These are phyloP conservation scores for Allium sativum DNA, from an alignment of 106 monocot species.

Conservation along the genomic window DNA sequence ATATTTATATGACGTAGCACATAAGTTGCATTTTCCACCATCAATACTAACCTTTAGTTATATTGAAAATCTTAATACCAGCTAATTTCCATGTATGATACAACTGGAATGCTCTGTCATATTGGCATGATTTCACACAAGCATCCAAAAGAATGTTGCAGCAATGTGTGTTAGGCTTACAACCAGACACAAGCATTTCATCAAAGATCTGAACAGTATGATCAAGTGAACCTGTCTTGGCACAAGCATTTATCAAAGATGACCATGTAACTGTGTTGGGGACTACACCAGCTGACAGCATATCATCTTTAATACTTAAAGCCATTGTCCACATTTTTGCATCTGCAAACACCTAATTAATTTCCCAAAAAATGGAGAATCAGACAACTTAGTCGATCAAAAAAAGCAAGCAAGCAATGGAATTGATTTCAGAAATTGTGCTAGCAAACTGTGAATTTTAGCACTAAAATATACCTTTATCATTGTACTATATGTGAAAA, in stretches of 20 bases:
- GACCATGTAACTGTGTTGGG: conserved; percentile 85
- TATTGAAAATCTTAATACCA: conserved; percentile 34
- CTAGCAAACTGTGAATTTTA: neutral
- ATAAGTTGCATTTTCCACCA: neutral
- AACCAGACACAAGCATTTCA: conserved; percentile 68
- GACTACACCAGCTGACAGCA: conserved; percentile 44
- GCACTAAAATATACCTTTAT: conserved; percentile 53
- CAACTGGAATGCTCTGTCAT: conserved; percentile 81
- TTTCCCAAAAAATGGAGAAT: neutral
- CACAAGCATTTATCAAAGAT: conserved; percentile 61
- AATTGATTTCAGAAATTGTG: neutral
- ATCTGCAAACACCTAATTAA: conserved; percentile 65
- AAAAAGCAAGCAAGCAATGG: conserved; percentile 1
- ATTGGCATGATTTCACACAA: conserved; percentile 72
- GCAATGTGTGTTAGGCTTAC: conserved; percentile 76
- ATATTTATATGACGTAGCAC: no score
- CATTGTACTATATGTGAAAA: conserved; percentile 83
- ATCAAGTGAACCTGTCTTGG: conserved; percentile 56
- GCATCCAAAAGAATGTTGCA: conserved; percentile 76
- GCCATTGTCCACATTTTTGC: conserved; percentile 84
- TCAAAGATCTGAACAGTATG: conserved; percentile 58
- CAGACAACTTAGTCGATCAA: neutral
- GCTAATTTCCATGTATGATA: conserved; percentile 57
- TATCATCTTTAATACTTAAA: conserved; percentile 71
- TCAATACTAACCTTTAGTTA: conserved; percentile 7